Percentiles rank a stretch among this genome's conserved stretches.
These are phyloP conservation scores for Amyloporia xantha DNA, from an alignment of 768 basidiomycete species.

Conservation along the genomic window DNA sequence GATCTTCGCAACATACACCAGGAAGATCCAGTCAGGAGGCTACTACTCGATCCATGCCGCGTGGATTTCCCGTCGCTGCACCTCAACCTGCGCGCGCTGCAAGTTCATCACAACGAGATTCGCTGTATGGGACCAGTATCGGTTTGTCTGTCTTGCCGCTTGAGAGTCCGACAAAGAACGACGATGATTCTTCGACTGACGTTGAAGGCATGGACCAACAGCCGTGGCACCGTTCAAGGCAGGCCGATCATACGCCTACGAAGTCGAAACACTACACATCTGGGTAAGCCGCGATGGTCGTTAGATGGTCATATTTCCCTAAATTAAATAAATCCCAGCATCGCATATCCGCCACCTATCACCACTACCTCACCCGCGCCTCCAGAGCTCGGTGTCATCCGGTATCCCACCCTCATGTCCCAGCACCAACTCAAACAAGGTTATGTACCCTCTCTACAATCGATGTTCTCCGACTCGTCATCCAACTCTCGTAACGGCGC, in stretches of 20 bases:
- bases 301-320: background rate
- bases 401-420: slow-evolving; percentile 72
- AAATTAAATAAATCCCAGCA: slow-evolving; percentile 12
- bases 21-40: background rate
- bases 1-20: slow-evolving; percentile 1
- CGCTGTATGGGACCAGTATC: slow-evolving; percentile 17
- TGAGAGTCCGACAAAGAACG: slow-evolving; percentile 54
- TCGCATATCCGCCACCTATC: slow-evolving; percentile 46
- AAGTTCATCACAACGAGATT: slow-evolving; percentile 28
- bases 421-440: slow-evolving; percentile 74
- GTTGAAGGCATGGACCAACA: slow-evolving; percentile 26
- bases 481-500: background rate
- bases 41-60: slow-evolving; percentile 8
- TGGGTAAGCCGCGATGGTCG: slow-evolving; percentile 11
- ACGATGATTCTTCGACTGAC: slow-evolving; percentile 40
- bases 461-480: slow-evolving; percentile 51
- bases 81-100: slow-evolving; percentile 22
- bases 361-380: slow-evolving; percentile 71
- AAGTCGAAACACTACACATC: slow-evolving; percentile 13
- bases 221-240: slow-evolving; percentile 8
- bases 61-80: slow-evolving; percentile 22
- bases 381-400: slow-evolving; percentile 38
- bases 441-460: slow-evolving; percentile 69
- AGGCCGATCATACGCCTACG: slow-evolving; percentile 18
- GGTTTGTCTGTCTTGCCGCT: slow-evolving; percentile 41